phyloP scores from a whole-genome alignment of 768 basidiomycete genomes.

The Tricholoma furcatifolium region DNA sequence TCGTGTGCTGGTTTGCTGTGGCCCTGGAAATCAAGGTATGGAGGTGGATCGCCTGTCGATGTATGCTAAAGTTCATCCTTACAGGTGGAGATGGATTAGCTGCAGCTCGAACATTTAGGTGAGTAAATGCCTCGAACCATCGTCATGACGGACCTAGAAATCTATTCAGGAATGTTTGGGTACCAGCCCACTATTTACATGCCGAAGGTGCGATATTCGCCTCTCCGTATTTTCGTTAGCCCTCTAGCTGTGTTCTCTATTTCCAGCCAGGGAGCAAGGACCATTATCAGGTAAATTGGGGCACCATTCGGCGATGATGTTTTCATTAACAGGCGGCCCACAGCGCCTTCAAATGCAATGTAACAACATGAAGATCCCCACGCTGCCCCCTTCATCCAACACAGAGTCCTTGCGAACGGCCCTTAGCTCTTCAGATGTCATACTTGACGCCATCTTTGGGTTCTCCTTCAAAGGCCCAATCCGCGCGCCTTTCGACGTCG shows the following conservation, averaged over 20 bases:
- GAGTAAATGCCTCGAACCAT: slow-evolving; percentile 18
- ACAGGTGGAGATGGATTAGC: slow-evolving; percentile 91
- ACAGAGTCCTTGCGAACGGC: slow-evolving; percentile 45
- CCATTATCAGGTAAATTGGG: slow-evolving; percentile 67
- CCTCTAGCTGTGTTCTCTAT: background rate
- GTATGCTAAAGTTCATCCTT: background rate
- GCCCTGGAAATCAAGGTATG: slow-evolving; percentile 90
- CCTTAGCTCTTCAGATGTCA: slow-evolving; percentile 66
- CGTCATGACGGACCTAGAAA: background rate
- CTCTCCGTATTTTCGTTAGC: background rate
- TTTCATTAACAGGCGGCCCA: background rate
- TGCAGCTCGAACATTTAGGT: slow-evolving; percentile 93
- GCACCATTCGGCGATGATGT: background rate
- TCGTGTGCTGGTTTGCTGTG: slow-evolving; percentile 91
- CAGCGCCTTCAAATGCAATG: slow-evolving; percentile 86
- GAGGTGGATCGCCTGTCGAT: too few species aligned
- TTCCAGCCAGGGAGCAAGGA: slow-evolving; percentile 86
- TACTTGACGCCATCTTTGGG: slow-evolving; percentile 96
- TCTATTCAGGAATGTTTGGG: slow-evolving; percentile 77
- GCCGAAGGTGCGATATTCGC: slow-evolving; percentile 67
- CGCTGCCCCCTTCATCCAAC: slow-evolving; percentile 53
- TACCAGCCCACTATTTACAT: slow-evolving; percentile 89
- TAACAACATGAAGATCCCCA: slow-evolving; percentile 81
- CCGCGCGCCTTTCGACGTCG: slow-evolving; percentile 81
- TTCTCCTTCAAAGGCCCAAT: slow-evolving; percentile 95